phyloP scores from a whole-genome alignment of 2,329 filamentous ascomycete species.

The Colletotrichum sp. region DNA sequence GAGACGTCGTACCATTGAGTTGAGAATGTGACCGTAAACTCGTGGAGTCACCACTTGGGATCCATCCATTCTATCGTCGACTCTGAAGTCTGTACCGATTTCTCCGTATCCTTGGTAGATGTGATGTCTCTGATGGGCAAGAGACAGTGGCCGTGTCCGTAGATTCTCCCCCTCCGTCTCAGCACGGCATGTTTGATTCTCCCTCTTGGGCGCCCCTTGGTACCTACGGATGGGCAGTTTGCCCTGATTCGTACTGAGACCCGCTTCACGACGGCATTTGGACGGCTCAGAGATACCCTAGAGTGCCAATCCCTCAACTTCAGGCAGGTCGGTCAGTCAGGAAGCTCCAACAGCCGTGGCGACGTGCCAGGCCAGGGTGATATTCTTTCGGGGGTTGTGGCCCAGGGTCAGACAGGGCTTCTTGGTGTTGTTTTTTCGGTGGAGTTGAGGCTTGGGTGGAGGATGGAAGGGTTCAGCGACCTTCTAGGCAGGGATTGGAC shows the following conservation, averaged over 20 bases:
- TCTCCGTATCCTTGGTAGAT: background rate
- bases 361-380: background rate
- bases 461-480: slow-evolving; percentile 7
- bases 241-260: background rate
- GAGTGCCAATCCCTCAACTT: background rate
- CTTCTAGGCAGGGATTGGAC: background rate
- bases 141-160: background rate
- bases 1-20: slow-evolving; percentile 3
- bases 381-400: background rate
- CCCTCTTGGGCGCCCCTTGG: background rate
- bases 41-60: background rate
- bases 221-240: background rate
- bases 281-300: background rate
- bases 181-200: background rate
- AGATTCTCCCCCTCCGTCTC: background rate
- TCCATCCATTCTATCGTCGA: background rate
- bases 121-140: background rate
- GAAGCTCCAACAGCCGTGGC: background rate
- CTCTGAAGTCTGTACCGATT: background rate
- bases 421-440: slow-evolving; percentile 13
- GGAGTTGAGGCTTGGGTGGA: slow-evolving; percentile 8
- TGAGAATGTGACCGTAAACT: background rate
- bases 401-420: background rate
- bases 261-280: background rate
- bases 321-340: background rate